These are phyloP conservation scores for Fusarium goolgardi DNA, from an alignment of 2,329 filamentous ascomycete species.

Conservation along the genomic window DNA sequence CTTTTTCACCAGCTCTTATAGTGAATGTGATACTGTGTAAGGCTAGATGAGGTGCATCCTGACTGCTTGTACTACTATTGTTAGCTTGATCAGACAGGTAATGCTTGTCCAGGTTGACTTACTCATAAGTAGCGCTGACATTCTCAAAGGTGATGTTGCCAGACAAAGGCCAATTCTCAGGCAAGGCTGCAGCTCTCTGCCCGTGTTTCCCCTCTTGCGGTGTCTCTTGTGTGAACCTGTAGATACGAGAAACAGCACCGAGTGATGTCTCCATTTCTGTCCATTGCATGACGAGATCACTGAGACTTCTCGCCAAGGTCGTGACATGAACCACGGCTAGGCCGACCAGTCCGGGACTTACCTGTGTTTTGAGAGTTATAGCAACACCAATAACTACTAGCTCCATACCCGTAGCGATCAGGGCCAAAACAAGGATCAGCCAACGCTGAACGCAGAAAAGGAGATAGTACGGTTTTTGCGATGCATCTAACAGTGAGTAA, in stretches of 20 bases:
- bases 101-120: background rate
- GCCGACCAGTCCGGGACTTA: background rate
- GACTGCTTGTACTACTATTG: no score
- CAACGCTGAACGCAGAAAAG: constrained; percentile 8
- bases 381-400: constrained; percentile 1
- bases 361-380: background rate
- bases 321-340: constrained; percentile 12
- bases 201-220: background rate
- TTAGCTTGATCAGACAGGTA: no score
- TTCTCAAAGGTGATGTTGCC: constrained; percentile 5
- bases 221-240: background rate
- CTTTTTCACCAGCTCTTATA: background rate
- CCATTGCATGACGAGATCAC: constrained; percentile 12
- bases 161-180: background rate
- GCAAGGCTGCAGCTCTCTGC: no score
- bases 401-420: constrained; percentile 7
- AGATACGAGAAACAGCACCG: constrained; percentile 7
- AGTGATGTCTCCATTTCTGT: constrained; percentile 8
- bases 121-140: constrained; percentile 5
- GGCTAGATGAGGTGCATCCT: background rate
- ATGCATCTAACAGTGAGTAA: background rate
- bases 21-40: background rate
- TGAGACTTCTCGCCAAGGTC: background rate
- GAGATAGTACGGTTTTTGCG: background rate
- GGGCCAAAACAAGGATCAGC: constrained; percentile 3